These are phyloP conservation scores for Gymnopilus junonius DNA, from an alignment of 768 basidiomycete species.

Conservation along the genomic window DNA sequence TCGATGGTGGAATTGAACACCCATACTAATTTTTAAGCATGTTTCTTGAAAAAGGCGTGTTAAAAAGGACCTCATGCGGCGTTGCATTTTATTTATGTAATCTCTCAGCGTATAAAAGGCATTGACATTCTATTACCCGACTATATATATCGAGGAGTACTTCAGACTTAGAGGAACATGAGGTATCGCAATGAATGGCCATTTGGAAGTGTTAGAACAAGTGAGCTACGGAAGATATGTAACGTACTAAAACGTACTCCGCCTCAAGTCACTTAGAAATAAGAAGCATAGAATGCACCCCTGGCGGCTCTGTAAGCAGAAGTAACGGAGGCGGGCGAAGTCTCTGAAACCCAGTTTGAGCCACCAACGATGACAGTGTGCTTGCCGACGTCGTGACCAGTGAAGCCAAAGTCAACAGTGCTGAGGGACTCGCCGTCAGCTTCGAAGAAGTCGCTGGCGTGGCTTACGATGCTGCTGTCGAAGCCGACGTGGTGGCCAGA, in stretches of 20 bases:
- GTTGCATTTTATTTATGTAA: too few relatives aligned
- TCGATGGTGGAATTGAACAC: too few relatives aligned
- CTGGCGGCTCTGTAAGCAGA: slow-evolving; percentile 35
- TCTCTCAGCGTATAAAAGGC: too few relatives aligned
- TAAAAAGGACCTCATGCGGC: too few relatives aligned
- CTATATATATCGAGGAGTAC: neutral
- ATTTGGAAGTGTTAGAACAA: neutral
- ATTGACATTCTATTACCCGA: neutral
- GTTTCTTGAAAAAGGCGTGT: too few relatives aligned
- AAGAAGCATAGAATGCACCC: slow-evolving; percentile 21
- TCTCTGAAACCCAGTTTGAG: slow-evolving; percentile 40
- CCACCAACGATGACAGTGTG: slow-evolving; percentile 38
- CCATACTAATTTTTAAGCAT: too few relatives aligned
- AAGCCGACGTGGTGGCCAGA: slow-evolving; percentile 42
- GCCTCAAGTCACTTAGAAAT: neutral
- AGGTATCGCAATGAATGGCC: neutral
- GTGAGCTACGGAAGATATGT: neutral
- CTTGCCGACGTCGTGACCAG: slow-evolving; percentile 41
- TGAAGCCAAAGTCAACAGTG: slow-evolving; percentile 42
- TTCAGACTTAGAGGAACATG: neutral
- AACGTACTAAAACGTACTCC: too few relatives aligned
- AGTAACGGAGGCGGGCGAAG: slow-evolving; percentile 32
- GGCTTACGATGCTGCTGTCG: slow-evolving; percentile 38
- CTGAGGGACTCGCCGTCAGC: slow-evolving; percentile 41
- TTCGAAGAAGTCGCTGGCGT: slow-evolving; percentile 33